A percentile compares a stretch with the other conserved stretches of the same genome.
Evolutionary conservation across 1,284 basidiomycete genomes (phyloP).

Genomic region (Malassezia japonica): DNA sequence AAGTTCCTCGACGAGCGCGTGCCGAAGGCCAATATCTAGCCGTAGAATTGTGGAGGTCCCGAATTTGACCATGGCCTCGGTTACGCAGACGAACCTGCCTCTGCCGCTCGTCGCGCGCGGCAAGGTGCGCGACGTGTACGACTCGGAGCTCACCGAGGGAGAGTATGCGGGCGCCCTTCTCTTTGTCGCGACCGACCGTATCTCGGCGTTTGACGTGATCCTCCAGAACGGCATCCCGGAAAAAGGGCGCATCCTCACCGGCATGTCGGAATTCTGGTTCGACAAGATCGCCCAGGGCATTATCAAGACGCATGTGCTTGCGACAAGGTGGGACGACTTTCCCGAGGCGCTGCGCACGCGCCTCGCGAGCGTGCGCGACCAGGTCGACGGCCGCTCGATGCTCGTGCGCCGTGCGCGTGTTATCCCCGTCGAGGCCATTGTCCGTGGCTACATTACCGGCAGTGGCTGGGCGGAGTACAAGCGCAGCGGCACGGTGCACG

Average conservation of each 20-base stretch:
- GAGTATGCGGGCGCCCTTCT: slow-evolving; percentile 51
- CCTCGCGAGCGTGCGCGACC: slow-evolving; percentile 29
- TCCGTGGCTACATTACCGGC: slow-evolving; percentile 91
- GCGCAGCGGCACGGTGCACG: slow-evolving; percentile 76
- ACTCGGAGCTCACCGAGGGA: slow-evolving; percentile 28
- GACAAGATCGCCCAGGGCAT: slow-evolving; percentile 54
- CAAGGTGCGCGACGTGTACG: slow-evolving; percentile 47
- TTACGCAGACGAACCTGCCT: slow-evolving; percentile 35
- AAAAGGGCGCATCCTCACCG: slow-evolving; percentile 82
- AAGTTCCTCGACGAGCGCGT: slow-evolving; percentile 67
- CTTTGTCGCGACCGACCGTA: slow-evolving; percentile 90
- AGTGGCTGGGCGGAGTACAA: slow-evolving; percentile 94
- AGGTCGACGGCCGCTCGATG: slow-evolving; percentile 78
- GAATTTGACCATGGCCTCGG: slow-evolving; percentile 12
- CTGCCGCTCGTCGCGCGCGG: slow-evolving; percentile 43
- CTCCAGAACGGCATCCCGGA: slow-evolving; percentile 65
- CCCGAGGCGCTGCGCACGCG: slow-evolving; percentile 25
- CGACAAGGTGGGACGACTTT: slow-evolving; percentile 30
- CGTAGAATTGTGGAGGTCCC: background rate
- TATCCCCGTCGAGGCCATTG: slow-evolving; percentile 90
- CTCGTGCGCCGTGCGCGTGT: slow-evolving; percentile 82
- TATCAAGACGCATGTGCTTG: slow-evolving; percentile 41
- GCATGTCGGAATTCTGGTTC: slow-evolving; percentile 93
- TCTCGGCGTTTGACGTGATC: slow-evolving; percentile 88
- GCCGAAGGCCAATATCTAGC: slow-evolving; percentile 6